phyloP scores from a whole-genome alignment of 1,284 basidiomycete genomes.

The Neonothopanus nambi region DNA sequence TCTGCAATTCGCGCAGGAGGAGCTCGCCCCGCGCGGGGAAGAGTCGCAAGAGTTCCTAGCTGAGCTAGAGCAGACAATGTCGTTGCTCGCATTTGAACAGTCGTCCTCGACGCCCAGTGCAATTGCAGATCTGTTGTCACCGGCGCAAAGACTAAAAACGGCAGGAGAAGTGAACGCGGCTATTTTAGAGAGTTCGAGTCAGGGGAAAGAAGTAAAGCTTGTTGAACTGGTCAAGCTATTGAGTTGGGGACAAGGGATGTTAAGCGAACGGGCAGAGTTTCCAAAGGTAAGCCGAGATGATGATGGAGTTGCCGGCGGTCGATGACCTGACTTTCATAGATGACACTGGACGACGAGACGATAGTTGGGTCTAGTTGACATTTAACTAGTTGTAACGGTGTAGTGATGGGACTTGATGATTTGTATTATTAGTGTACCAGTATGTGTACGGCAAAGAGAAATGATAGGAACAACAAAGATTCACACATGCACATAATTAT shows the following conservation, averaged over 20 bases:
- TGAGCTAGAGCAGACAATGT: constrained; percentile 95
- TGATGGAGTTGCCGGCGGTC: not conserved
- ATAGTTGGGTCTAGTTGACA: constrained; percentile 10
- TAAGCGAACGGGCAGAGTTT: constrained; percentile 76
- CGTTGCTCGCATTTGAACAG: constrained; percentile 87
- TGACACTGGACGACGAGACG: constrained; percentile 13
- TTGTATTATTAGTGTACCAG: not conserved
- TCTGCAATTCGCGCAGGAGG: constrained; percentile 87
- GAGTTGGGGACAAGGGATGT: constrained; percentile 84
- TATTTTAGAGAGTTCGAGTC: constrained; percentile 88
- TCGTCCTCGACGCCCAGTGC: constrained; percentile 61
- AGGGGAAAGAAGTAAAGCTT: constrained; percentile 91
- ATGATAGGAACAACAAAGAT: not conserved
- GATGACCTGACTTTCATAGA: constrained; percentile 3
- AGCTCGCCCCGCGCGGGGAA: constrained; percentile 92
- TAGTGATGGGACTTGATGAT: not conserved
- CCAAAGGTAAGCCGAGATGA: constrained; percentile 43
- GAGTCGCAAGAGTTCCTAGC: constrained; percentile 92
- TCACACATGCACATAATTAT: not conserved
- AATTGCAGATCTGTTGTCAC: constrained; percentile 79
- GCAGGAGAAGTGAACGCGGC: constrained; percentile 95
- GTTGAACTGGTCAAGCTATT: constrained; percentile 84
- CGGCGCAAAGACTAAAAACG: constrained; percentile 88
- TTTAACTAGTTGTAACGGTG: not conserved
- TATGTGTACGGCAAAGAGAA: not conserved